Base-by-base conservation (phyloP, 2,329 filamentous ascomycete species). In the Alternaria hordeiaustralica region DNA sequence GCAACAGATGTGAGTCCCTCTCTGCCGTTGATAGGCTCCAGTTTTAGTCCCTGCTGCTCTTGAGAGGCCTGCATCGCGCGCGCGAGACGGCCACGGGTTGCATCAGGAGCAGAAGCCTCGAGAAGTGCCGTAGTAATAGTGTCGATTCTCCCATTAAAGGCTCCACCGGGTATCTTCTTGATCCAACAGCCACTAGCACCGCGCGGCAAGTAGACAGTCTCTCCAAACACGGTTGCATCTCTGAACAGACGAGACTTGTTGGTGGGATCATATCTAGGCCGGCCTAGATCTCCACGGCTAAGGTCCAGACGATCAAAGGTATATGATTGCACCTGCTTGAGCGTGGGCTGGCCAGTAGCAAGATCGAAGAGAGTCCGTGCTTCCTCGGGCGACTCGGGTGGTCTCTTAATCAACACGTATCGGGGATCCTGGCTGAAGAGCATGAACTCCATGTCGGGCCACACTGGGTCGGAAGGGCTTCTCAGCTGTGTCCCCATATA, bases 391-490 rank as follows among this genome's bases (percentile, higher is more conserved):
- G 41, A 53, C 28, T 63, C 23, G 10, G 60, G 60, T 13, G 28
- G 51, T 15, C 43, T 30, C 20, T 41, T 43, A 28, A 63, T 5
- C 21, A 64, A 60, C 12, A 64, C 6, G 12, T 53, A 64, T 56
- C 36, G n/a, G 4, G 61, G 58, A 30, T 60, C 53, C 46, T 61
- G 61, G 18, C 26, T 36, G 50, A 44, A 54, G 33, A 64, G 26
- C 30, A 61, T 45, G 21, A 64, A 49, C 44, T 64, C 61, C 61
- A 64, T 64, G 30, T 61, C 61, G 25, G 61, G 61, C 58, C 58
- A 64, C 5, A 43, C 36, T 13, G 45, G 58, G 13, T 25, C 53
- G 2, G 55, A 30, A 28, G 28, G 50, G 21, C 50, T 20, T 10
- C 26, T 23, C 21, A 61, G 44, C 46, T 49, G 46, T 28, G 15